Evolutionary conservation across 2,329 filamentous ascomycete species (phyloP), one percentile per base, ranked within the genome.

Genomic region (Colletotrichum spinosum): DNA sequence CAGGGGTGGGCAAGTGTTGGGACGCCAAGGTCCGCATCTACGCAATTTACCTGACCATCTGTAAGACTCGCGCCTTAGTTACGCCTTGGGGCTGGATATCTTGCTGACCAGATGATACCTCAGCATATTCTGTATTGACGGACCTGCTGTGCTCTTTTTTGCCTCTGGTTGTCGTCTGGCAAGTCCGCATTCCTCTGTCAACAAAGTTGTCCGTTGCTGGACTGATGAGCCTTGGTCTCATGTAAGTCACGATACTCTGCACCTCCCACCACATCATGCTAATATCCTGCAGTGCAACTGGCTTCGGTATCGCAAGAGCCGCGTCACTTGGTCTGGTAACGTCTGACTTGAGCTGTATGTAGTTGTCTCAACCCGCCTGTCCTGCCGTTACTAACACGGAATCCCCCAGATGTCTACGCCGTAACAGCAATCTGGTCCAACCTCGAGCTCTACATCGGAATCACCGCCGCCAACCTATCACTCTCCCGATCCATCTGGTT

Each of bases 351-450:
- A 74, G 68, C 34, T 74, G 72, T 73, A 69, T 33, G 72, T 60
- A 1, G 9, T 33, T 33, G 3, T 4, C 15, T 2, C 2, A n/a
- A 11, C 6, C 3, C 7, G 6, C 44, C 9, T 46, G 15, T 15
- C 13, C 8, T 17, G 2, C 5, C 44, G 15, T 6, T 15, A 35
- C 59, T 62, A 51, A 62, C 58, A 25, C 10, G 6, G n/a, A 35
- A 44, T 4, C 9, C n/a, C 33, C 7, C 38, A 77, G 76, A 72
- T 64, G 69, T 72, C 6, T 77, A 75, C 48, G 72, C 71, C 42
- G 74, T 76, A 10, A 73, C 75, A 2, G 78, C 77, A 35, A 77
- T 78, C 44, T 80, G 77, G 77, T 78, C 74, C 11, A 73, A 78
- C 9, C 67, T 78, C 49, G 78, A 80, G 66, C 73, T 76, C 0